Evolutionary conservation across 768 basidiomycete genomes (phyloP), one percentile per base, ranked within the genome.

Genomic region (Podaxis mareebaensis): DNA sequence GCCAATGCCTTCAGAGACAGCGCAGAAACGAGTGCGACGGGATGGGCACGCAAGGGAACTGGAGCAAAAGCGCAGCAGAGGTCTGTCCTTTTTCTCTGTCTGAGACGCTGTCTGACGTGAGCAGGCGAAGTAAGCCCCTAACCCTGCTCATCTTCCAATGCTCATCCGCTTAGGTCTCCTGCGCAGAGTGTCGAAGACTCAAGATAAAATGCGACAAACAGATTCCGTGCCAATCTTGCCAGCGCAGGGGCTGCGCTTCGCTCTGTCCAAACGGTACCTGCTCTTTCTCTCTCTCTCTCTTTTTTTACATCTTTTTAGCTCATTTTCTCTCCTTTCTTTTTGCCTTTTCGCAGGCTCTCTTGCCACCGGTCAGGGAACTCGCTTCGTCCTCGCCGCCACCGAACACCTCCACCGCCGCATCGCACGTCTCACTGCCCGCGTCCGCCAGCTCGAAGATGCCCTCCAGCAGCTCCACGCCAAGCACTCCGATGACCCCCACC

Each of bases 161-260:
- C 69, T 57, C 64, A 65, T 58, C 58, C 60, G 54, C 53, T 62
- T 60, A 91, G 81, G 87, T 91, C 73, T 88, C 86, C 72, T 91
- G 89, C 76, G 89, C 89, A 69, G 90, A 91, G 75, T 92, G 90
- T 81, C 85, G 90, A 51, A 83, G 90, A 68, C 79, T 92, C 68
- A 88, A 91, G 81, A 90, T 92, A 73, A 90, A 90, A 71, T 92
- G 90, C 77, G 88, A 91, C 83, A 91, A 91, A 78, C 83, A 88
- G 66, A 88, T 91, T 59, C 90, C 90, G 10, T 91, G 90, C 71
- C 87, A 90, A 71, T 89, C 89, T 0, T 91, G 90, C 71, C 85
- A 89, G 84, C 76, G 89, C 67, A 75, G 90, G 68, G 88, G 89
- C 28, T 91, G 90, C 69, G 83, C 84, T 38, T 81, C 87, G 1